phyloP scores from a whole-genome alignment of 495 filamentous ascomycete species.

The Acidomyces sp. region DNA sequence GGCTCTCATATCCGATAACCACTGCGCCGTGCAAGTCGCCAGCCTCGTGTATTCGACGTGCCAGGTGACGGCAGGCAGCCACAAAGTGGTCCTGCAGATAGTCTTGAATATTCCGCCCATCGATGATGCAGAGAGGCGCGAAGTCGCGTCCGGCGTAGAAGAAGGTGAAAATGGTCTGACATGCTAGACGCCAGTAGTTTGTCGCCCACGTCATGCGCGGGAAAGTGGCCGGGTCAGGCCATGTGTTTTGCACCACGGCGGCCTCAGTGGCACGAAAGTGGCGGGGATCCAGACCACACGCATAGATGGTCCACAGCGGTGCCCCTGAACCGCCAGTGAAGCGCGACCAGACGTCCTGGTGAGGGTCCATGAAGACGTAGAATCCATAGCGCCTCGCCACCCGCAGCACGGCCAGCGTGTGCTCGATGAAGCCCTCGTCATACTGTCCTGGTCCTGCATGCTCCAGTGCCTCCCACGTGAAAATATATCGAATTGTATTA shows the following conservation, averaged over 20 bases:
- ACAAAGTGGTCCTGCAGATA: conserved; percentile 85
- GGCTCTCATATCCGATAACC: conserved; percentile 86
- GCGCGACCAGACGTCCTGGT: conserved; percentile 96
- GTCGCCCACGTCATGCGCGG: conserved; percentile 99
- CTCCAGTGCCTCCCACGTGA: conserved; percentile 99
- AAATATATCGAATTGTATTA: conserved; percentile 90
- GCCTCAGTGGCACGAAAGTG: conserved; percentile 79
- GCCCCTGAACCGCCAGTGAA: conserved; percentile 90
- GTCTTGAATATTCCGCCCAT: conserved; percentile 92
- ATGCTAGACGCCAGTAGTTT: conserved; percentile 80
- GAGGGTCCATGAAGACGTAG: conserved; percentile 93
- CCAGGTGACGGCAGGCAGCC: conserved; percentile 63
- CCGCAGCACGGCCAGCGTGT: conserved; percentile 73
- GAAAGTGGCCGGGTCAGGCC: conserved; percentile 70
- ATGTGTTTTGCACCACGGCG: conserved; percentile 88
- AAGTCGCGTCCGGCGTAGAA: conserved; percentile 92
- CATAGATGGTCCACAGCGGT: conserved; percentile 95
- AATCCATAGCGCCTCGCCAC: conserved; percentile 83
- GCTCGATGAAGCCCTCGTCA: conserved; percentile 84
- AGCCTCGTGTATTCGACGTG: conserved; percentile 74
- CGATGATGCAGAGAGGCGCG: conserved; percentile 88
- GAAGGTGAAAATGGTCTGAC: conserved; percentile 82
- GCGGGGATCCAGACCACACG: conserved; percentile 75
- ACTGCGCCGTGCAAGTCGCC: conserved; percentile 78
- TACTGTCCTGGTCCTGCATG: conserved; percentile 84